Evolutionary conservation across 164 flowering plant genomes (phyloP).

Genomic region (Stephania yunnanensis): DNA sequence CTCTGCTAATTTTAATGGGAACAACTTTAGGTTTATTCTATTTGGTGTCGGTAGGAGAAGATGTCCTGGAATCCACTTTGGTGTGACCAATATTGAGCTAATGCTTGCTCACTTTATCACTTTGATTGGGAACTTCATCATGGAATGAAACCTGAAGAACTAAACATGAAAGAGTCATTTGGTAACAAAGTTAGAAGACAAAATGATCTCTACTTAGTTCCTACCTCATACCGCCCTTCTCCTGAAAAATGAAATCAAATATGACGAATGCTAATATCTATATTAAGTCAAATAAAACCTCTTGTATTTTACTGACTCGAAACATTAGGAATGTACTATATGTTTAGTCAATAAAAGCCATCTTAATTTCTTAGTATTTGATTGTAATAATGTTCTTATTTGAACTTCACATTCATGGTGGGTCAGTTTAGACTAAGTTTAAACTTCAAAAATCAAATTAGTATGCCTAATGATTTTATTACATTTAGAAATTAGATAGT

Average conservation of each 20-base stretch:
- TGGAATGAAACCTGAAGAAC: constrained; percentile 19
- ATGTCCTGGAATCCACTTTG: constrained; percentile 22
- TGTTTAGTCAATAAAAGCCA: too few relatives aligned
- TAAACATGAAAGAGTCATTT: constrained; percentile 22
- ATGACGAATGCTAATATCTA: neutral
- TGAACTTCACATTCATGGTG: too few relatives aligned
- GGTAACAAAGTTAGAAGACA: constrained; percentile 22
- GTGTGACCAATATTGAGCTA: constrained; percentile 14
- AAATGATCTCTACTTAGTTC: constrained; percentile 21
- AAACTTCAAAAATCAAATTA: too few relatives aligned
- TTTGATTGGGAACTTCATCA: constrained; percentile 7
- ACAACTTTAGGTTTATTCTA: constrained; percentile 17
- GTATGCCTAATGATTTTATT: too few relatives aligned
- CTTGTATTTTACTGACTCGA: too few relatives aligned
- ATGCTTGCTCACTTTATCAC: constrained; percentile 5
- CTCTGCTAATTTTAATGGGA: constrained; percentile 20
- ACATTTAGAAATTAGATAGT: too few relatives aligned
- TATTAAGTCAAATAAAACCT: too few relatives aligned
- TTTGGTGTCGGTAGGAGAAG: constrained; percentile 26
- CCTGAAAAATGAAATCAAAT: neutral
- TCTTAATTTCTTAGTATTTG: too few relatives aligned
- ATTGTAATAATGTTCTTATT: too few relatives aligned
- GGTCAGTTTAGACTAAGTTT: too few relatives aligned
- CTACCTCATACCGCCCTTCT: constrained; percentile 19
- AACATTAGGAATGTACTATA: too few relatives aligned